Conservation (phyloP, 129 eudicot genomes). For the Cynara cardunculus region DNA sequence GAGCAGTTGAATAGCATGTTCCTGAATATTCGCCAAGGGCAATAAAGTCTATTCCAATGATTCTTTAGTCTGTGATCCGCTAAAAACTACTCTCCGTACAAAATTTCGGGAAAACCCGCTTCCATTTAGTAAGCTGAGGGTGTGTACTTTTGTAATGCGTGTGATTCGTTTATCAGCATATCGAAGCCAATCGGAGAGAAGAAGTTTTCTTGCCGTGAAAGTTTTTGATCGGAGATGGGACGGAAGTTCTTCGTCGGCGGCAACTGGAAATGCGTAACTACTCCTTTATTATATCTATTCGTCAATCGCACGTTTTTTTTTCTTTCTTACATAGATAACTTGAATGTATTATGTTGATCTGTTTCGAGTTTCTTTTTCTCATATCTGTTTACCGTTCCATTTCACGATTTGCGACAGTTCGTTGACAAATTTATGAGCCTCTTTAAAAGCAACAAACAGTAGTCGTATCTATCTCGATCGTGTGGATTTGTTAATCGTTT, state of each 20-base stretch:
- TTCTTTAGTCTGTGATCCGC: slow-evolving; percentile 19
- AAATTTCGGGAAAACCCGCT: slow-evolving; percentile 15
- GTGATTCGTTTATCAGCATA: not conserved
- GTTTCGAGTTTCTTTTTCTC: not conserved
- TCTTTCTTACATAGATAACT: not conserved
- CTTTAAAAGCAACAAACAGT: not conserved
- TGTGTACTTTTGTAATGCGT: not conserved
- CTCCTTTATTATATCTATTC: not conserved
- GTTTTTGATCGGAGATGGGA: slow-evolving; percentile 34
- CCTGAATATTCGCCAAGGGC: no score
- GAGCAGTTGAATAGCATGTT: no score
- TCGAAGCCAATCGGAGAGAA: not conserved
- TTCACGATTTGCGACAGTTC: not conserved
- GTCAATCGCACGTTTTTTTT: not conserved
- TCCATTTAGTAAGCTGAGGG: slow-evolving; percentile 25
- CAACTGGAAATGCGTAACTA: slow-evolving; percentile 71
- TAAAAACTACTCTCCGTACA: slow-evolving; percentile 19
- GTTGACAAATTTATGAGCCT: not conserved
- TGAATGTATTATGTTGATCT: not conserved
- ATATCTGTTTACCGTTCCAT: not conserved
- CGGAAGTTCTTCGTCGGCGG: slow-evolving; percentile 69
- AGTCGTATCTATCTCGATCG: not conserved
- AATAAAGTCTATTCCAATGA: no score
- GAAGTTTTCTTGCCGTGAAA: not conserved
- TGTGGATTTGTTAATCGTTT: not conserved